Evolutionary conservation across 352 stramenopile genomes (phyloP).

Genomic region (Aphanomyces cochlioides): DNA sequence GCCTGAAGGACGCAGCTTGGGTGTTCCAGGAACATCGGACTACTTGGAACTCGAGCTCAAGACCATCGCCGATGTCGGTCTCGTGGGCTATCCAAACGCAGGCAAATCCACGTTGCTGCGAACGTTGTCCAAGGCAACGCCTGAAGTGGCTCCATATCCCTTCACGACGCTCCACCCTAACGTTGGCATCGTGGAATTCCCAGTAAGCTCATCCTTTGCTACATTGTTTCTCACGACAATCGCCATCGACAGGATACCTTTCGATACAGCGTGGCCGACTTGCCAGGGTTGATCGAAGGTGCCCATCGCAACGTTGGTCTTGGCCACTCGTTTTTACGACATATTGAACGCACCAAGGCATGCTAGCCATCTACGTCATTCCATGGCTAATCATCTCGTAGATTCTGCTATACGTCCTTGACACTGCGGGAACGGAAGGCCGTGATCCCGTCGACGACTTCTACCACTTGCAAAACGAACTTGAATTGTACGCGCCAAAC

Average conservation of each 20-base stretch:
- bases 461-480: slow-evolving; percentile 69
- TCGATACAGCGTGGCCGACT: slow-evolving; percentile 86
- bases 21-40: slow-evolving; percentile 88
- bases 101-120: slow-evolving; percentile 96
- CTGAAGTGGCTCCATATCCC: slow-evolving; percentile 95
- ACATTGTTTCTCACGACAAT: slow-evolving; percentile 27
- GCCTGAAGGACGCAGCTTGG: slow-evolving; percentile 65
- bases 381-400: slow-evolving; percentile 31
- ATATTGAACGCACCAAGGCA: slow-evolving; percentile 98
- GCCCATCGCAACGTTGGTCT: slow-evolving; percentile 96
- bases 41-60: slow-evolving; percentile 98
- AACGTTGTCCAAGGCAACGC: slow-evolving; percentile 88
- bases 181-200: slow-evolving; percentile 93
- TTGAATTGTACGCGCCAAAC: slow-evolving; percentile 82
- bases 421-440: slow-evolving; percentile 73
- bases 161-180: slow-evolving; percentile 98
- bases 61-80: slow-evolving; percentile 96
- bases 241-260: slow-evolving; percentile 71
- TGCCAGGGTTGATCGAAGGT: slow-evolving; percentile 85
- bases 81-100: slow-evolving; percentile 99
- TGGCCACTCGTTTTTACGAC: slow-evolving; percentile 97
- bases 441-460: slow-evolving; percentile 76
- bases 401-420: slow-evolving; percentile 84
- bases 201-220: slow-evolving; percentile 22
- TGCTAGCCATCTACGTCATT: neutral